Percentiles rank a stretch among this genome's conserved stretches.
Conservation (phyloP, 176 grass and related monocot species). For the Dactylis glomerata region DNA sequence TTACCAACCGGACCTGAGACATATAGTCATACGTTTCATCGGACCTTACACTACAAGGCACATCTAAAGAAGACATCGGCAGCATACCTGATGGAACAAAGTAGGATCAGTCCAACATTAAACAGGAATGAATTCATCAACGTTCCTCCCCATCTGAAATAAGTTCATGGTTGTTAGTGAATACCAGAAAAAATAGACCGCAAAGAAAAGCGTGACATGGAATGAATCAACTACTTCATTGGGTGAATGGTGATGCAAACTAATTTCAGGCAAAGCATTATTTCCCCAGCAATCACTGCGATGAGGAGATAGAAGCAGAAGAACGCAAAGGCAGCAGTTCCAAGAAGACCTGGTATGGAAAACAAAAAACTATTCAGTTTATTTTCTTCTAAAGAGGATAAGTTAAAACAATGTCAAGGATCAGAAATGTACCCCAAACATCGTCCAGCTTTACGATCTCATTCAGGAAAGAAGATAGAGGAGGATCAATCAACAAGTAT, state of each 20-base stretch:
- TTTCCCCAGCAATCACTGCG: constrained; percentile 97
- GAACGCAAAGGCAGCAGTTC: constrained; percentile 96
- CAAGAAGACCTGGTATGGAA: constrained; percentile 83
- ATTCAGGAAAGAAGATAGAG: constrained; percentile 95
- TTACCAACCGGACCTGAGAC: too few species aligned
- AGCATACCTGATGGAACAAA: constrained; percentile 92
- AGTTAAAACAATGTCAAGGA: constrained; percentile 24
- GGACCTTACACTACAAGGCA: not conserved
- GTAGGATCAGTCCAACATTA: constrained; percentile 95
- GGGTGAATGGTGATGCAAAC: constrained; percentile 99
- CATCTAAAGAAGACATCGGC: constrained; percentile 8
- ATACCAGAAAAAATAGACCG: not conserved
- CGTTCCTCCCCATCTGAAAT: constrained; percentile 92
- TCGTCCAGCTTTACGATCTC: constrained; percentile 94
- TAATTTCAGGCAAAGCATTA: constrained; percentile 96
- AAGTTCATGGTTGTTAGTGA: constrained; percentile 23
- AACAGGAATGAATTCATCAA: constrained; percentile 99
- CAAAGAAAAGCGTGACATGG: not conserved
- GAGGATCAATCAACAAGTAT: constrained; percentile 90
- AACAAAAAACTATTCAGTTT: constrained; percentile 2
- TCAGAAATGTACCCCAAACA: constrained; percentile 77
- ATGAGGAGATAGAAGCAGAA: constrained; percentile 99
- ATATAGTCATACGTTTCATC: not conserved
- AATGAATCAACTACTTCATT: constrained; percentile 82
- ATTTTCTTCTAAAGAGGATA: constrained; percentile 10